Evolutionary conservation across 495 filamentous ascomycete species (phyloP).

Genomic region (Neurospora cerealis): DNA sequence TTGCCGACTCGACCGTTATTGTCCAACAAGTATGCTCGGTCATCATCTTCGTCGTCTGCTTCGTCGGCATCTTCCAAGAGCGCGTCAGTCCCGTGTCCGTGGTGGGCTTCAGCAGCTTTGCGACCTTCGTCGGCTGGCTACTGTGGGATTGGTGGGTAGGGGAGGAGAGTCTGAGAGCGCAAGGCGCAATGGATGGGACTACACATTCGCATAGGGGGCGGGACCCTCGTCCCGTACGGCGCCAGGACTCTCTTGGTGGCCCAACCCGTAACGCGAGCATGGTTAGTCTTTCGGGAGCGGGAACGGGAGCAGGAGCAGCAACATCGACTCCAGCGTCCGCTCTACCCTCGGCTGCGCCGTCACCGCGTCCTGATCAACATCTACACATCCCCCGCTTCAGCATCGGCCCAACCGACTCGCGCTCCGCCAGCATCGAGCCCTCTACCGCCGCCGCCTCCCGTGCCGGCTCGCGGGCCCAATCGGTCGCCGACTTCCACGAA

Average conservation of each 20-base stretch:
- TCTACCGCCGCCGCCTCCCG: constrained; percentile 18
- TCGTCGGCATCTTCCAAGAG: constrained; percentile 79
- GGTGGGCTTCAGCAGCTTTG: constrained; percentile 70
- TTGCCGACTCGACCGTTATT: constrained; percentile 92
- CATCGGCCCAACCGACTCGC: constrained; percentile 12
- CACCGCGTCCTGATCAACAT: constrained; percentile 15
- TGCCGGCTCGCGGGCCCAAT: not conserved
- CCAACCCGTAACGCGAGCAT: constrained; percentile 14
- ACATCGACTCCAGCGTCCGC: constrained; percentile 5
- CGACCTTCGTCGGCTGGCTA: constrained; percentile 80
- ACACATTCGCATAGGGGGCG: not conserved
- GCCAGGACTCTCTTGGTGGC: constrained; percentile 14
- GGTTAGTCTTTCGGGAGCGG: constrained; percentile 16
- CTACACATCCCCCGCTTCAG: constrained; percentile 7
- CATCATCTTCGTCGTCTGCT: constrained; percentile 87
- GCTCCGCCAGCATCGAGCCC: constrained; percentile 28
- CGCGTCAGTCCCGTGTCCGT: constrained; percentile 77
- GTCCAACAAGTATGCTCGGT: constrained; percentile 94
- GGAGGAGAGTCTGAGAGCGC: constrained; percentile 28
- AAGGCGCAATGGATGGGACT: constrained; percentile 31
- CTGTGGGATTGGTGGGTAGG: constrained; percentile 85
- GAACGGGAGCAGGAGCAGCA: not conserved
- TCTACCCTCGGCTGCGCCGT: constrained; percentile 29
- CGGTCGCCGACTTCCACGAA: not conserved
- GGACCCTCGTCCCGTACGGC: constrained; percentile 13